These are phyloP conservation scores for Kwoniella shandongensis DNA, from an alignment of 768 basidiomycete genomes.

Conservation along the genomic window DNA sequence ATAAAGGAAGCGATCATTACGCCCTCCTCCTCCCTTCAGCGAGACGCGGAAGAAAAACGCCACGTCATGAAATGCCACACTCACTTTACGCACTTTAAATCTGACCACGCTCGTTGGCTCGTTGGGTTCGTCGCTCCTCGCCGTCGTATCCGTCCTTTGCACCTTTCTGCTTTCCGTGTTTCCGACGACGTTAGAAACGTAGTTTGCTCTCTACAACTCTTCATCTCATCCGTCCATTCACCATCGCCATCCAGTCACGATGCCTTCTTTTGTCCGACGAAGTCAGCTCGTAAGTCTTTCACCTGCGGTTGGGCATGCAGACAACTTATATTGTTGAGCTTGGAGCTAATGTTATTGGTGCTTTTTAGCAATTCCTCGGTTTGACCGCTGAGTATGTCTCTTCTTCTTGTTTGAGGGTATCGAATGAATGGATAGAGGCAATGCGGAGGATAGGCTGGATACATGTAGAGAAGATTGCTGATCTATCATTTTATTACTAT, in stretches of 20 bases:
- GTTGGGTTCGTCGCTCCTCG: too few relatives aligned
- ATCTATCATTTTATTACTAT: neutral
- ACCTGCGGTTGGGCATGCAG: neutral
- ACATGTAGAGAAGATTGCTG: neutral
- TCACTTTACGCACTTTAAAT: constrained; percentile 11
- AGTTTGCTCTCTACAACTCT: neutral
- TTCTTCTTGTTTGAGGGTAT: neutral
- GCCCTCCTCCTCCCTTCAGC: neutral
- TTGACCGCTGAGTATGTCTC: constrained; percentile 42
- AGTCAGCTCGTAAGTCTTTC: constrained; percentile 27
- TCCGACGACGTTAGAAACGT: too few relatives aligned
- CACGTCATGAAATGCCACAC: constrained; percentile 9
- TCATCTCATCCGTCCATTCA: neutral
- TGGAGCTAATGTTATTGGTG: neutral
- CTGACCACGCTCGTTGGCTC: constrained; percentile 18
- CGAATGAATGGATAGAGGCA: neutral
- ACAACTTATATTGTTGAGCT: too few relatives aligned
- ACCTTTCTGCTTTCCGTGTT: neutral
- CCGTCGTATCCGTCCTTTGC: constrained; percentile 9
- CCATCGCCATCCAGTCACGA: constrained; percentile 13
- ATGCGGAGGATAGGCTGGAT: neutral
- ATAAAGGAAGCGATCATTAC: too few relatives aligned
- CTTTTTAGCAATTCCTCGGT: constrained; percentile 14
- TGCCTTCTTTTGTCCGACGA: constrained; percentile 30
- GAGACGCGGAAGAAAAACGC: constrained; percentile 1